Percentiles rank a stretch among this genome's conserved stretches.
Evolutionary conservation across 495 filamentous ascomycete genomes (phyloP).

Genomic region (Talaromyces proteolyticus): DNA sequence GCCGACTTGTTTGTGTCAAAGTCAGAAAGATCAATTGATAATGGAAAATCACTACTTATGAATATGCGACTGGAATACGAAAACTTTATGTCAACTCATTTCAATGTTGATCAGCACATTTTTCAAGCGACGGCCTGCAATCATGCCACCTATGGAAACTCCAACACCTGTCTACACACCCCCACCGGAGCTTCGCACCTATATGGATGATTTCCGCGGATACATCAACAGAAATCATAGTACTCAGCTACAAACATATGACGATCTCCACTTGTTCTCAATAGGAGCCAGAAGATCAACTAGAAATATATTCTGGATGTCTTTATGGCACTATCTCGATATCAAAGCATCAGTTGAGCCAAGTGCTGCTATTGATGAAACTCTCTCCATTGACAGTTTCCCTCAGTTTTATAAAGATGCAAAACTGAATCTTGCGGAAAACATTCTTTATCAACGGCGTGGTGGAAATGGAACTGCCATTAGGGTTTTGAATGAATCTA

Average conservation of each 20-base stretch:
- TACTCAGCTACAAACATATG: slow-evolving; percentile 9
- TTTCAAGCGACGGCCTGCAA: background rate
- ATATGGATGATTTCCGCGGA: slow-evolving; percentile 16
- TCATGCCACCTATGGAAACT: background rate
- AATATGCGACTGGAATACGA: background rate
- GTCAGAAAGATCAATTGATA: background rate
- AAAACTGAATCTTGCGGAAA: slow-evolving; percentile 70
- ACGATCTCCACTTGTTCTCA: slow-evolving; percentile 10
- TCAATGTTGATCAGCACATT: background rate
- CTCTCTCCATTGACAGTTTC: slow-evolving; percentile 51
- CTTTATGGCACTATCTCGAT: slow-evolving; percentile 14
- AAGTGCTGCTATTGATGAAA: slow-evolving; percentile 52
- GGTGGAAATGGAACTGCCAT: slow-evolving; percentile 52
- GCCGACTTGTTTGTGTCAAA: background rate
- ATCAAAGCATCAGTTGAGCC: slow-evolving; percentile 33
- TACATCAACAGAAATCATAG: slow-evolving; percentile 16
- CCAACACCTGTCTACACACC: background rate
- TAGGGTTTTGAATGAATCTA: slow-evolving; percentile 61
- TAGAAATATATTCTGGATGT: slow-evolving; percentile 14
- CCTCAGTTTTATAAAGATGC: slow-evolving; percentile 55
- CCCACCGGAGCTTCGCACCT: background rate
- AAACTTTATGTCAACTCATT: background rate
- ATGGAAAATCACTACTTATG: background rate
- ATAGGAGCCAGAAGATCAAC: slow-evolving; percentile 10
- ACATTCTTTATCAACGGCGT: slow-evolving; percentile 50